Conservation (phyloP, 257 asterid genomes). For the Solanum chaucha region DNA sequence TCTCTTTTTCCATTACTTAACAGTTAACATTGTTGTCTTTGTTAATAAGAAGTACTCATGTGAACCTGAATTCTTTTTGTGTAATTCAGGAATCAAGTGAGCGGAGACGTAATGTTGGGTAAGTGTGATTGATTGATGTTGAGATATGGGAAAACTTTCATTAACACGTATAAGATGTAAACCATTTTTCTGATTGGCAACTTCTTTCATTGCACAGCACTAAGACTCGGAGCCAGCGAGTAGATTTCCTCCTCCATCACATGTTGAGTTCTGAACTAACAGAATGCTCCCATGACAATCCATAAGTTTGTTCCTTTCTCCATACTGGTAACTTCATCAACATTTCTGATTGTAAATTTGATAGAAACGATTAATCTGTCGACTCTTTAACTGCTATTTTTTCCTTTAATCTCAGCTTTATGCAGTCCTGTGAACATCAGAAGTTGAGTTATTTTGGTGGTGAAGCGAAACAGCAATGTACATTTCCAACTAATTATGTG, state of each 20-base stretch:
- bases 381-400: background rate
- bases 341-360: background rate
- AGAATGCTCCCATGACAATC: slow-evolving; percentile 16
- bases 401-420: background rate
- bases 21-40: background rate
- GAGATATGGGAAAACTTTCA: background rate
- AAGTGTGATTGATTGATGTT: slow-evolving; percentile 6
- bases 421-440: background rate
- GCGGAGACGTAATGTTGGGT: slow-evolving; percentile 57
- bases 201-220: slow-evolving; percentile 31
- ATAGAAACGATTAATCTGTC: background rate
- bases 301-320: slow-evolving; percentile 10
- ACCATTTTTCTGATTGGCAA: background rate
- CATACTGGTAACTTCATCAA: background rate
- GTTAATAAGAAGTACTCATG: background rate
- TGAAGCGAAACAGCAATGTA: background rate
- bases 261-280: slow-evolving; percentile 79
- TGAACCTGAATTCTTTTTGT: background rate
- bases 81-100: slow-evolving; percentile 40
- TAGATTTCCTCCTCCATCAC: slow-evolving; percentile 85
- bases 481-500: background rate
- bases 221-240: slow-evolving; percentile 74
- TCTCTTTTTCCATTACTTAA: background rate
- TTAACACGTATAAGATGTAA: background rate
- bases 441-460: background rate